A percentile compares a stretch with the other conserved stretches of the same genome.
phyloP scores from a whole-genome alignment of 1,139 yeast species.

The Taphrina flavorubra region DNA sequence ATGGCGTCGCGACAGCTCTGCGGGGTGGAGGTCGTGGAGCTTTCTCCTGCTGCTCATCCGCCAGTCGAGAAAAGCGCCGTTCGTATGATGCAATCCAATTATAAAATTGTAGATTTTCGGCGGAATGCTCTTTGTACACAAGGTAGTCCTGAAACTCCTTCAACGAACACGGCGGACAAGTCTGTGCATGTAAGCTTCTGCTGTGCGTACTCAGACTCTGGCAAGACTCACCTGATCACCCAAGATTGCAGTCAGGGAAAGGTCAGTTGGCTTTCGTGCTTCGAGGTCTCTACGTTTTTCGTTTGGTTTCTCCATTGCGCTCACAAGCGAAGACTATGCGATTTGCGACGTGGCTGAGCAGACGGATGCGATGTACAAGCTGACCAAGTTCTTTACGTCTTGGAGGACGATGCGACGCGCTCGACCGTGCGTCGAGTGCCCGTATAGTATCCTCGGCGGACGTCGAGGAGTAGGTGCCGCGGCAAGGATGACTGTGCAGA shows the following conservation, averaged over 20 bases:
- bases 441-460: not conserved
- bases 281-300: constrained; percentile 5
- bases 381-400: too few relatives aligned
- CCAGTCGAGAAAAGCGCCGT: constrained; percentile 28
- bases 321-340: too few relatives aligned
- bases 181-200: not conserved
- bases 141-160: constrained; percentile 40
- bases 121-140: constrained; percentile 38
- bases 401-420: too few relatives aligned
- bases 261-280: constrained; percentile 17
- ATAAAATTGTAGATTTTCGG: constrained; percentile 38
- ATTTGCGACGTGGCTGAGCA: not conserved
- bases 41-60: constrained; percentile 11
- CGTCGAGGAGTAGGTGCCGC: constrained; percentile 1
- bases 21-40: constrained; percentile 35
- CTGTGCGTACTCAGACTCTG: not conserved
- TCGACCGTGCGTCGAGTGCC: too few relatives aligned
- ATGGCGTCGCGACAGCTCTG: constrained; percentile 28
- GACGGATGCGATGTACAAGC: not conserved
- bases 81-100: constrained; percentile 38
- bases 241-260: constrained; percentile 34
- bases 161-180: constrained; percentile 40
- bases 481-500: constrained; percentile 10
- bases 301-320: constrained; percentile 1
- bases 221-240: constrained; percentile 33